phyloP scores from a whole-genome alignment of 345 rosid genomes.

The Eucalyptus guilfoylei region DNA sequence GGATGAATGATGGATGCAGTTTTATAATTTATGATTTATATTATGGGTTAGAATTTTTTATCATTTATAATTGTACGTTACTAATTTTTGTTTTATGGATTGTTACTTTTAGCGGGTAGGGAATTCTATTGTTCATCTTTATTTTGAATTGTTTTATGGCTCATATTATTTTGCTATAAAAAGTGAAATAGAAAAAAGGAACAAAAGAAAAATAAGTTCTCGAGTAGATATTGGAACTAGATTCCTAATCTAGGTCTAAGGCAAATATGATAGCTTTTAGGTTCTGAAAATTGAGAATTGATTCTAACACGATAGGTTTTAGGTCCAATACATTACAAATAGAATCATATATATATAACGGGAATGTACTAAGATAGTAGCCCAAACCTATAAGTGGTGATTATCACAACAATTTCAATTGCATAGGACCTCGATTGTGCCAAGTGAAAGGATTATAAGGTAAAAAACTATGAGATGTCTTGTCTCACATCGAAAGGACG shows the following conservation, averaged over 20 bases:
- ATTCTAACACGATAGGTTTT: neutral
- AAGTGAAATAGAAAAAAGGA: neutral
- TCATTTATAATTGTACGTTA: too few relatives aligned
- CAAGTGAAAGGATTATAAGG: neutral
- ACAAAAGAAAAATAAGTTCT: neutral
- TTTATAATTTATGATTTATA: neutral
- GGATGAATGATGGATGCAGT: neutral
- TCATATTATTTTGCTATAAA: neutral
- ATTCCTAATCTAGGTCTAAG: neutral
- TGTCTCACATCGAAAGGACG: too few relatives aligned
- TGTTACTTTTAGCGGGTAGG: neutral
- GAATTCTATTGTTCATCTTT: neutral
- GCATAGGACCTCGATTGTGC: accelerated
- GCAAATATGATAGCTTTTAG: neutral
- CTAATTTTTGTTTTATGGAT: neutral
- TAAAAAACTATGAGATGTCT: too few relatives aligned
- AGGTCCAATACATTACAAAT: neutral
- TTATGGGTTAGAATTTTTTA: neutral
- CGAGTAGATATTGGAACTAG: neutral
- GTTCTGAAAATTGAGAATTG: too few relatives aligned
- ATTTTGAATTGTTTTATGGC: neutral
- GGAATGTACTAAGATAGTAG: neutral
- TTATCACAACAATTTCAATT: neutral
- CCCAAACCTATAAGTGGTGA: neutral
- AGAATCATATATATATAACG: neutral